These are phyloP conservation scores for Kwoniella mangroviensis DNA, from an alignment of 768 basidiomycete genomes.

Conservation along the genomic window DNA sequence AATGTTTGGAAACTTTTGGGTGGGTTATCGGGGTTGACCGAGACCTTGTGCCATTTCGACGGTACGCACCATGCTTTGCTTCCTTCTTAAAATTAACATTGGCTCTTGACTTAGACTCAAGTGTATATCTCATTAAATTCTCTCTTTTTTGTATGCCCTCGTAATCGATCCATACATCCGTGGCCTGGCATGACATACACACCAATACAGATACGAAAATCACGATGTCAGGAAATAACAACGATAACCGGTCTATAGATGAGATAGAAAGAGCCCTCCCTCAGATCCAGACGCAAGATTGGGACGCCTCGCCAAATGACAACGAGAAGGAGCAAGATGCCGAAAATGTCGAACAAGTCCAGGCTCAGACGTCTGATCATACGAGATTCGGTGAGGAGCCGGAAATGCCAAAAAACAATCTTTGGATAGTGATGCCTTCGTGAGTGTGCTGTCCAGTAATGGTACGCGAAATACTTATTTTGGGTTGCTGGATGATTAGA, in stretches of 20 bases:
- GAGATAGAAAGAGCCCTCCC: neutral
- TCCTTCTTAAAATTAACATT: no score
- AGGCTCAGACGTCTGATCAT: neutral
- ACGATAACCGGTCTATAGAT: neutral
- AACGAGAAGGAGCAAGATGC: neutral
- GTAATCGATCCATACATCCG: no score
- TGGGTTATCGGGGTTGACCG: neutral
- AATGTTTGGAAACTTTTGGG: no score
- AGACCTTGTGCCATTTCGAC: neutral
- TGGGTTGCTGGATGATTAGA: slow-evolving; percentile 9
- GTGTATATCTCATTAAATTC: no score
- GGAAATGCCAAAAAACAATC: slow-evolving; percentile 41
- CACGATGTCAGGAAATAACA: neutral
- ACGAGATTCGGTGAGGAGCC: slow-evolving; percentile 6
- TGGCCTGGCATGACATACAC: neutral
- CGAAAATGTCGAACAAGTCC: neutral
- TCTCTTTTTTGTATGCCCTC: no score
- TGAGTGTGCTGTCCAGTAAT: slow-evolving; percentile 2
- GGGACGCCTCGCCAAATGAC: neutral
- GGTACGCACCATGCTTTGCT: no score
- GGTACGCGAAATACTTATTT: neutral
- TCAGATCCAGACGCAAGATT: neutral
- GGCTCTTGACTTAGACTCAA: no score
- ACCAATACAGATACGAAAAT: neutral
- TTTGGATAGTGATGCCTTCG: slow-evolving; percentile 41